Evolutionary conservation across 2,329 filamentous ascomycete genomes (phyloP).

Genomic region (Exophiala oligosperma): DNA sequence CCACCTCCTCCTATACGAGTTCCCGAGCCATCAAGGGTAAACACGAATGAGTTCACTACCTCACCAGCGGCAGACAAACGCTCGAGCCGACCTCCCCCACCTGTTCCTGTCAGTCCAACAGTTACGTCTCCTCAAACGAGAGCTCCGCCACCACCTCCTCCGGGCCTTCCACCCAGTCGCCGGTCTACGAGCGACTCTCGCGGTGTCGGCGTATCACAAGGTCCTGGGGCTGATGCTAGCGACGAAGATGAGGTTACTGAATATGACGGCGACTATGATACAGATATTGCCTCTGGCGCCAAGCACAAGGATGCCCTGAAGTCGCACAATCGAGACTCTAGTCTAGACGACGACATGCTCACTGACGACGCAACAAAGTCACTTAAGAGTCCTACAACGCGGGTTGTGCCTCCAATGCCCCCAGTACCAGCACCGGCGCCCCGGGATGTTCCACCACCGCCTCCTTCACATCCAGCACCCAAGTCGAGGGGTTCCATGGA

Average conservation of each 20-base stretch:
- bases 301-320: constrained; percentile 92
- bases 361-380: constrained; percentile 57
- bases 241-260: constrained; percentile 82
- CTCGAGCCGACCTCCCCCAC: constrained; percentile 42
- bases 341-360: constrained; percentile 64
- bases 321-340: constrained; percentile 74
- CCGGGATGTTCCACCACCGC: constrained; percentile 61
- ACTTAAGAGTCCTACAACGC: constrained; percentile 41
- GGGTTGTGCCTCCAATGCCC: constrained; percentile 53
- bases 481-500: constrained; percentile 67
- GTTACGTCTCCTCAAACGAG: constrained; percentile 48
- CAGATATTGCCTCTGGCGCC: constrained; percentile 91
- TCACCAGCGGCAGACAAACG: constrained; percentile 39
- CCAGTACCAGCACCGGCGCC: constrained; percentile 61
- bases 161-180: constrained; percentile 53
- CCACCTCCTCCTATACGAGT: constrained; percentile 26
- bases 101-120: constrained; percentile 35
- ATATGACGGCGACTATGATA: constrained; percentile 97
- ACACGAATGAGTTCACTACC: constrained; percentile 33
- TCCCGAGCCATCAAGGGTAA: constrained; percentile 6
- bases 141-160: constrained; percentile 63
- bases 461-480: constrained; percentile 57
- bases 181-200: constrained; percentile 61
- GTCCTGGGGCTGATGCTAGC: constrained; percentile 55
- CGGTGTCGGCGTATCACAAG: constrained; percentile 29